These are phyloP conservation scores for Bruguiera hainesii DNA, from an alignment of 441 rosid genomes.

Conservation along the genomic window DNA sequence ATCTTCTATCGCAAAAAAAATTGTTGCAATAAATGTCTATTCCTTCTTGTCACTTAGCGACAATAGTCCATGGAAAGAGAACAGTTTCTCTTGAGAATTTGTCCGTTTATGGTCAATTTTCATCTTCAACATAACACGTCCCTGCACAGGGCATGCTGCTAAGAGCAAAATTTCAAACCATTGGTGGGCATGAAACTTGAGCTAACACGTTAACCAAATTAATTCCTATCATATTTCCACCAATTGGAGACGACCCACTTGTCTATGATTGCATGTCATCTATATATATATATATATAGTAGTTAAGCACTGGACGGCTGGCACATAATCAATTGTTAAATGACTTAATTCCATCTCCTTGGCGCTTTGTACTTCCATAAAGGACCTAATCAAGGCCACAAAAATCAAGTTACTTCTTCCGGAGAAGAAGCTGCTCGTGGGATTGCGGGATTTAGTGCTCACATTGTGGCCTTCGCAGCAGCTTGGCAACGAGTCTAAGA, in stretches of 20 bases:
- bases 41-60: too few species aligned
- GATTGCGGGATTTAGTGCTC: slow-evolving; percentile 11
- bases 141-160: background rate
- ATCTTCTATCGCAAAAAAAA: too few species aligned
- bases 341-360: background rate
- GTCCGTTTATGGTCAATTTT: background rate
- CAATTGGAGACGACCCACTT: too few species aligned
- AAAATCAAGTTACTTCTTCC: slow-evolving; percentile 12
- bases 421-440: slow-evolving; percentile 12
- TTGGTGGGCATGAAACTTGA: background rate
- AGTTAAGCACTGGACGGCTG: too few species aligned
- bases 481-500: slow-evolving; percentile 28
- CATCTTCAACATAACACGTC: background rate
- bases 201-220: background rate
- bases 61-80: too few species aligned
- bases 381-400: slow-evolving; percentile 11
- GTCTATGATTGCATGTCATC: too few species aligned
- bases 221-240: background rate
- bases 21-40: too few species aligned
- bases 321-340: too few species aligned
- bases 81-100: too few species aligned
- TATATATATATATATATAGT: too few species aligned
- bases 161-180: background rate
- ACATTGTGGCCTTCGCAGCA: slow-evolving; percentile 17
- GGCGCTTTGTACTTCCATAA: background rate